Conservation (phyloP, 2,329 filamentous ascomycete genomes). For the Phaeosphaeria sp. region DNA sequence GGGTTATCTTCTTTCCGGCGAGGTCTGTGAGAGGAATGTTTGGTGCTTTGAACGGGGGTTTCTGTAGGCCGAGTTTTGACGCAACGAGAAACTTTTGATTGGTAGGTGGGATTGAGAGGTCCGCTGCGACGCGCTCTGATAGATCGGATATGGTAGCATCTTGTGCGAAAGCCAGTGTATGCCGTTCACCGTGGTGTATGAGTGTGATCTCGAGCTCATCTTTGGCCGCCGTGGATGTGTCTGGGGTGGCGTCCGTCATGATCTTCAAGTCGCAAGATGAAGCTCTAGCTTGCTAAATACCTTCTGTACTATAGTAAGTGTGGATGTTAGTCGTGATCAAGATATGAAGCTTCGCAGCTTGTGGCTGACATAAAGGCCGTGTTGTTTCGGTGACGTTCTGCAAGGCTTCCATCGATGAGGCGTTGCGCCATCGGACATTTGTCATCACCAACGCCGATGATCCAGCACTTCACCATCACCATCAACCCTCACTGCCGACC, state of each 20-base stretch:
- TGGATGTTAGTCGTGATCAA: slow-evolving; percentile 38
- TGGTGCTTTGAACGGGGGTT: slow-evolving; percentile 68
- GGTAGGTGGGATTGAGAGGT: slow-evolving; percentile 64
- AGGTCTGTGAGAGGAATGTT: slow-evolving; percentile 58
- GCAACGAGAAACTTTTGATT: slow-evolving; percentile 74
- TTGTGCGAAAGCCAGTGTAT: slow-evolving; percentile 56
- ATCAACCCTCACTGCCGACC: background rate
- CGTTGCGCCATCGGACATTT: slow-evolving; percentile 37
- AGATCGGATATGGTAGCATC: slow-evolving; percentile 65
- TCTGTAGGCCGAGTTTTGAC: slow-evolving; percentile 70
- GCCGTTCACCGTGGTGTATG: slow-evolving; percentile 61
- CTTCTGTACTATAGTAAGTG: slow-evolving; percentile 22
- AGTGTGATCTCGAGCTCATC: slow-evolving; percentile 53
- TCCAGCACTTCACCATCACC: background rate
- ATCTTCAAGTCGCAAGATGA: background rate
- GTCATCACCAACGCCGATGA: slow-evolving; percentile 33
- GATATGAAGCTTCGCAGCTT: slow-evolving; percentile 32
- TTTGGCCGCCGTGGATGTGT: slow-evolving; percentile 12
- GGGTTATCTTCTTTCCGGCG: slow-evolving; percentile 65
- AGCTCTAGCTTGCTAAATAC: background rate
- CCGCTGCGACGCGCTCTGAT: slow-evolving; percentile 62
- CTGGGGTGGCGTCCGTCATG: slow-evolving; percentile 21
- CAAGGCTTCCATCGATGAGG: slow-evolving; percentile 40
- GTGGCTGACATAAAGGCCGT: slow-evolving; percentile 24
- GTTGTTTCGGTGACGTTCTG: slow-evolving; percentile 42